Evolutionary conservation across 1,284 basidiomycete genomes (phyloP), one percentile per base, ranked within the genome.

Genomic region (Afroboletus lepidellus): DNA sequence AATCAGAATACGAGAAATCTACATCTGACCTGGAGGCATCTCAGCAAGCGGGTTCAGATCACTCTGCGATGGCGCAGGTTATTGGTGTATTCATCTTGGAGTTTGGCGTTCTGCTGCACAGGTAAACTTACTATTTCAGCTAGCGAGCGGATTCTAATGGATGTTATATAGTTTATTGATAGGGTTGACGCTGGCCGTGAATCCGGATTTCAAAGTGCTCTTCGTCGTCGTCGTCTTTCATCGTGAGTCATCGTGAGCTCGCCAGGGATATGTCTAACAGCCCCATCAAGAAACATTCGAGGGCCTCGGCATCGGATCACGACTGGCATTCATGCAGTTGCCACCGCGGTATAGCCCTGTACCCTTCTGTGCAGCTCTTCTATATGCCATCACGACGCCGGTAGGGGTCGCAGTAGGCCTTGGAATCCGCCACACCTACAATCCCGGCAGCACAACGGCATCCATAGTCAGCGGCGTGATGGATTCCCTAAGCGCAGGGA

Each of bases 221-320:
- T 95, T 98, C 67, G 75, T 94, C 55, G 95, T 98, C 53, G 74
- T 98, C 58, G 76, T 96, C 65, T 98, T 95, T 73, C 92, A 94
- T 66, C 92, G 90, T 92, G 59, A 59, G 78, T 73, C 16, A 20
- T 9, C 9, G 15, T 15, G 12, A 53, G 43, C 6, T 37, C 38
- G n/a, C 27, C 37, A 11, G 34, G 23, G 9, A 24, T n/a, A n/a
- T 18, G 12, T 11, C 42, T 64, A 16, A 61, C 46, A 12, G 8
- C 1, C 16, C 24, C 13, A 42, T 46, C 8, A 62, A 93, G 88
- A 94, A 79, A 88, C 82, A 50, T 96, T 96, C 62, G 94, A 97
- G 68, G 94, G 93, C 24, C 81, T 96, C 45, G 94, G 92, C 72
- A 75, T 98, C 24, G 94, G 94, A 21, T 85, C 92, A 1, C 87